Percentiles rank a stretch among this genome's conserved stretches.
These are phyloP conservation scores for Talinum fruticosum DNA, from an alignment of 148 eudicot genomes.

Conservation along the genomic window DNA sequence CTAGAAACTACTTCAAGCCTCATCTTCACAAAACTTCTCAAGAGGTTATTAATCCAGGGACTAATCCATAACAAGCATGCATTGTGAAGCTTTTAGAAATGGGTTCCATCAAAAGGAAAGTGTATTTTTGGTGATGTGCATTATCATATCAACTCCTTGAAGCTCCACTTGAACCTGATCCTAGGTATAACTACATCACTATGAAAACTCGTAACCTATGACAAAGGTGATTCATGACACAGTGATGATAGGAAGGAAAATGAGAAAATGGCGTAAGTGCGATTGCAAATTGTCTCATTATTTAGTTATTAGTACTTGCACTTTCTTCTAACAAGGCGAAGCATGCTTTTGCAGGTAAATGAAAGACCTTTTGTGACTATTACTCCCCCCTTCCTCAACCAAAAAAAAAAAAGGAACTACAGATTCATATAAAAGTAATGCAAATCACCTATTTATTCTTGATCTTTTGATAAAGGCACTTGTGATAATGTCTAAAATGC, in stretches of 20 bases:
- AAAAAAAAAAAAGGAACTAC: not conserved
- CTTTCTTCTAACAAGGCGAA: not conserved
- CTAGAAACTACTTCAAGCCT: too few relatives aligned
- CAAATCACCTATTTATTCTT: not conserved
- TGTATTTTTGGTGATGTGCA: not conserved
- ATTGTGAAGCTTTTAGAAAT: not conserved
- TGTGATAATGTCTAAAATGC: not conserved
- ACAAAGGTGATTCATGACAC: not conserved
- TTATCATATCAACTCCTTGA: too few relatives aligned
- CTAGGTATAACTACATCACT: not conserved
- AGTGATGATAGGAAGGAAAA: not conserved
- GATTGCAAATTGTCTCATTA: not conserved
- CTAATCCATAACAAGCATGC: not conserved
- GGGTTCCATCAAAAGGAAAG: not conserved
- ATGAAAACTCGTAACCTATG: not conserved
- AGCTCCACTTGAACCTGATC: not conserved
- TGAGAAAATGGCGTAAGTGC: not conserved
- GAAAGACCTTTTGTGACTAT: not conserved
- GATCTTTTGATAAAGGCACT: not conserved
- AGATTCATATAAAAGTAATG: not conserved
- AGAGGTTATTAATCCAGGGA: not conserved
- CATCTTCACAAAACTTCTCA: too few relatives aligned
- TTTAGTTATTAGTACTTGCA: not conserved
- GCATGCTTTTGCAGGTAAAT: not conserved
- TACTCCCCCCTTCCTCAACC: too few relatives aligned